These are phyloP conservation scores for Microstegium vimineum DNA, from an alignment of 176 grass and related monocot species.

Conservation along the genomic window DNA sequence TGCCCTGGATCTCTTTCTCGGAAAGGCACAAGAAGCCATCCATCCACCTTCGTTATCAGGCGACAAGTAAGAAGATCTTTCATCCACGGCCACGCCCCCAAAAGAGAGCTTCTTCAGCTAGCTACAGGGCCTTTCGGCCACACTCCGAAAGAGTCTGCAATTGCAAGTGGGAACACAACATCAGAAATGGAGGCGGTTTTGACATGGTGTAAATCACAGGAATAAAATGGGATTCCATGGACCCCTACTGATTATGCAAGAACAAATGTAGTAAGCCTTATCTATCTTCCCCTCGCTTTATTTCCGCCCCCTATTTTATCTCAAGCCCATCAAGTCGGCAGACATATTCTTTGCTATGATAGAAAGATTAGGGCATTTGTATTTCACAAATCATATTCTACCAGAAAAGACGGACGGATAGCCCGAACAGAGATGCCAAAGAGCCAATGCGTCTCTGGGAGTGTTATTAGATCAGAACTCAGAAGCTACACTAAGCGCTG, in stretches of 20 bases:
- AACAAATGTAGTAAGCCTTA: slow-evolving; percentile 34
- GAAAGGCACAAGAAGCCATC: neutral
- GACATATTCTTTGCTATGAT: slow-evolving; percentile 32
- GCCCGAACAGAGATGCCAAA: slow-evolving; percentile 5
- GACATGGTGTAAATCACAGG: slow-evolving; percentile 28
- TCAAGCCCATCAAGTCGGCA: slow-evolving; percentile 22
- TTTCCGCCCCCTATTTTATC: slow-evolving; percentile 32
- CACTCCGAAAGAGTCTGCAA: neutral
- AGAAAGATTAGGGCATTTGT: slow-evolving; percentile 34
- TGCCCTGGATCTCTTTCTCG: neutral
- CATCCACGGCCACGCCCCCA: neutral
- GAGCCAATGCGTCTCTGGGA: neutral
- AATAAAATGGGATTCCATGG: slow-evolving; percentile 38
- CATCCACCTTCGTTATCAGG: neutral
- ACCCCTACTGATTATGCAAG: slow-evolving; percentile 30
- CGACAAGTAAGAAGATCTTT: neutral
- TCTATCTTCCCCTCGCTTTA: slow-evolving; percentile 28
- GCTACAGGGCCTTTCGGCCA: neutral
- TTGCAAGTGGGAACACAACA: slow-evolving; percentile 24
- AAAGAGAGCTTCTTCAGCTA: neutral
- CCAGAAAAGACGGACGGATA: slow-evolving; percentile 15
- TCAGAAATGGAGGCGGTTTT: slow-evolving; percentile 11
- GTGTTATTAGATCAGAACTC: neutral
- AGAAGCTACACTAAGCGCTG: slow-evolving; percentile 17
- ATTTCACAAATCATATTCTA: slow-evolving; percentile 36